Conservation (phyloP, 2,329 filamentous ascomycete genomes). For the Aotearoamyces nothofagi region DNA sequence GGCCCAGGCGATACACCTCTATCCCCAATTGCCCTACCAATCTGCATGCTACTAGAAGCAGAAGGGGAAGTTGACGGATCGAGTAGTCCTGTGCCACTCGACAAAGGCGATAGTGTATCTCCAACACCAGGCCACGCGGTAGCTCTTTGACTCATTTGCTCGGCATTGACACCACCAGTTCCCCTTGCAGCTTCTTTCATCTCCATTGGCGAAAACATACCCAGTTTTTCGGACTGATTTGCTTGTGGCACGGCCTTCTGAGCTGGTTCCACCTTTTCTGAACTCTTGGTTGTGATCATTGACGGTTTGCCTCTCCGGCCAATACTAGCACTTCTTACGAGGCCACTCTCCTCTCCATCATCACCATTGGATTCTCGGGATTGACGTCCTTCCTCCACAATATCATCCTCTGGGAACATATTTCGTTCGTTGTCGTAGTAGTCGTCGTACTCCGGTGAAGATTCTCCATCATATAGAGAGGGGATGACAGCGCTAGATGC, state of each 20-base stretch:
- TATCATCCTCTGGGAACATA: slow-evolving; percentile 10
- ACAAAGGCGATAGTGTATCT: slow-evolving; percentile 11
- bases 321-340: slow-evolving; percentile 46
- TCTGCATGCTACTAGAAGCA: not conserved
- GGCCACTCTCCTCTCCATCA: slow-evolving; percentile 31
- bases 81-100: slow-evolving; percentile 14
- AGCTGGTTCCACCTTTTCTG: slow-evolving; percentile 8
- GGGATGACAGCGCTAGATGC: slow-evolving; percentile 62
- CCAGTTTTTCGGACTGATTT: slow-evolving; percentile 24
- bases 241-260: slow-evolving; percentile 12
- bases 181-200: slow-evolving; percentile 1
- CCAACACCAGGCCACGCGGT: slow-evolving; percentile 12
- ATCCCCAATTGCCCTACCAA: slow-evolving; percentile 8
- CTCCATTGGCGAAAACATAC: slow-evolving; percentile 18
- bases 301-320: slow-evolving; percentile 44
- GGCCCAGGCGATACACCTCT: slow-evolving; percentile 6
- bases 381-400: slow-evolving; percentile 14
- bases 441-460: slow-evolving; percentile 23
- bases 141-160: not conserved
- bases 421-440: slow-evolving; percentile 13
- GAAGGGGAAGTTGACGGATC: slow-evolving; percentile 12
- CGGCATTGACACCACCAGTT: not conserved
- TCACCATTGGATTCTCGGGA: slow-evolving; percentile 14
- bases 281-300: slow-evolving; percentile 30
- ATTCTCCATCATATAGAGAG: slow-evolving; percentile 43